Conservation (phyloP, 2,329 filamentous ascomycete species). For the Taxawa tesnikishii region DNA sequence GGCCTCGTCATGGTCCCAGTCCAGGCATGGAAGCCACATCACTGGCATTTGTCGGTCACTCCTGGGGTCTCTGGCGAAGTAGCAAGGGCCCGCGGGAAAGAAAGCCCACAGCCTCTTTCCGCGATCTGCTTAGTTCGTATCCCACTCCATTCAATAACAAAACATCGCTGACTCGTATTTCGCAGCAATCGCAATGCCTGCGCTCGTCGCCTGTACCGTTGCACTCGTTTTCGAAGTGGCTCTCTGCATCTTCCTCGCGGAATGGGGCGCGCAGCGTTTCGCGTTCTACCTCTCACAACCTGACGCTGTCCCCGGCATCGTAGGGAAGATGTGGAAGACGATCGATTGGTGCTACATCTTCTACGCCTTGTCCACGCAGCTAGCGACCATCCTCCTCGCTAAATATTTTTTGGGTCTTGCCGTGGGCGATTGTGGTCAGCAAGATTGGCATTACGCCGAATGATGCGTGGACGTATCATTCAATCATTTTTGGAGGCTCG, state of each 20-base stretch:
- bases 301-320: conserved; percentile 45
- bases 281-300: conserved; percentile 50
- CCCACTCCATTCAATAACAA: too few relatives aligned
- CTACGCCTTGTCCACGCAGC: conserved; percentile 52
- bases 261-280: conserved; percentile 47
- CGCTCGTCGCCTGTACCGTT: conserved; percentile 39
- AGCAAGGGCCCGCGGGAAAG: conserved; percentile 17
- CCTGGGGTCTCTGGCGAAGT: conserved; percentile 44
- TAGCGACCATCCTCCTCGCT: conserved; percentile 52
- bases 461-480: conserved; percentile 56
- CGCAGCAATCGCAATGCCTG: conserved; percentile 42
- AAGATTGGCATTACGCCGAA: conserved; percentile 32
- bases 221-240: conserved; percentile 49
- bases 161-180: too few relatives aligned
- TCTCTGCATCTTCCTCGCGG: conserved; percentile 49
- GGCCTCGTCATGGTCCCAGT: conserved; percentile 64
- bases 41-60: conserved; percentile 53
- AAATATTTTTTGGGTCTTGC: conserved; percentile 56
- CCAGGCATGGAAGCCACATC: conserved; percentile 53
- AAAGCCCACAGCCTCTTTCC: conserved; percentile 12
- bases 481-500: conserved; percentile 54
- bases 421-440: conserved; percentile 55
- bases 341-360: conserved; percentile 54
- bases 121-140: conserved; percentile 1
- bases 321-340: conserved; percentile 51